A percentile compares a stretch with the other conserved stretches of the same genome.
Evolutionary conservation across 352 stramenopile species (phyloP).

Genomic region (Pythium biforme): DNA sequence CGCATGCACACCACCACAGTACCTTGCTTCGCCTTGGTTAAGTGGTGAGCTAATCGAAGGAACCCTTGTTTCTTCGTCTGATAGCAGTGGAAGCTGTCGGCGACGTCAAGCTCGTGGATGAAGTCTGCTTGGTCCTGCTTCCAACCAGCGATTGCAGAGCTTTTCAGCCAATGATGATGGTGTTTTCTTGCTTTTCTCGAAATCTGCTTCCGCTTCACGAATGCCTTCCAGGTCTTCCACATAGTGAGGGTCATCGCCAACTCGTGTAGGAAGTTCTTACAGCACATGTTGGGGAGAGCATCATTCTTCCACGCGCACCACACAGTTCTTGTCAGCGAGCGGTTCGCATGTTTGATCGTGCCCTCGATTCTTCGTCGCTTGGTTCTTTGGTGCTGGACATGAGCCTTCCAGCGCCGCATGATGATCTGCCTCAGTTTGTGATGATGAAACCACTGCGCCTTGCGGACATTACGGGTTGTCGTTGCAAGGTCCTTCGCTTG

Average conservation of each 20-base stretch:
- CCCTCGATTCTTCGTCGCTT: neutral
- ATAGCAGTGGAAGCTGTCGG: neutral
- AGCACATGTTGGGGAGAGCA: constrained; percentile 5
- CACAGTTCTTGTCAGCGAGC: neutral
- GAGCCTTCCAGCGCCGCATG: constrained; percentile 8
- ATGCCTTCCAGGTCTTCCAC: constrained; percentile 19
- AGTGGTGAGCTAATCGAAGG: neutral
- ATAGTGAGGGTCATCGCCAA: constrained; percentile 2
- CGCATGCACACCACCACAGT: neutral
- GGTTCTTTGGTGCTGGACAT: neutral
- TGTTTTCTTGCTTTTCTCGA: constrained; percentile 7
- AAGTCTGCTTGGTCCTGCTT: constrained; percentile 14
- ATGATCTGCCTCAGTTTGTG: constrained; percentile 25
- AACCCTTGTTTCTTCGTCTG: neutral
- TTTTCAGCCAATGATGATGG: neutral
- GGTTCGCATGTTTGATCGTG: neutral
- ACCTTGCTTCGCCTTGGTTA: constrained; percentile 24
- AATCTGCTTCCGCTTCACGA: constrained; percentile 1
- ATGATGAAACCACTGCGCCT: constrained; percentile 27
- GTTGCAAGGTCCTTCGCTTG: constrained; percentile 23
- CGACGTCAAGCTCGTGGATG: neutral
- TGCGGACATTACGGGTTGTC: constrained; percentile 20
- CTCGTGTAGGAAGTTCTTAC: constrained; percentile 14
- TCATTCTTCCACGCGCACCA: constrained; percentile 10
- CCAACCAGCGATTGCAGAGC: neutral